phyloP scores from a whole-genome alignment of 2,329 filamentous ascomycete genomes.

The Epichloe scottii region DNA sequence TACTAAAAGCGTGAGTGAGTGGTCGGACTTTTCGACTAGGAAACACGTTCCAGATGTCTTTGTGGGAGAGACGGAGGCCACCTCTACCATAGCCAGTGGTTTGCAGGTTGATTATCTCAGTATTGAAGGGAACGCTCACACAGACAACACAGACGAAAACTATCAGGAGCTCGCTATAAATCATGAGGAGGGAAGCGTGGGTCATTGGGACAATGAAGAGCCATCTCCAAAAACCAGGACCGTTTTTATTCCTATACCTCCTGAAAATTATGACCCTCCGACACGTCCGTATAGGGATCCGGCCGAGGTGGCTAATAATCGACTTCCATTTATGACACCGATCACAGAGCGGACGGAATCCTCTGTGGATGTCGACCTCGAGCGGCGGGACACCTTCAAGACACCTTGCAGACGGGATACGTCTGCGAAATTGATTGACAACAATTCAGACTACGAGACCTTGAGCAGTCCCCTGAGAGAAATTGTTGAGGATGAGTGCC shows the following conservation, averaged over 20 bases:
- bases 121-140: not conserved
- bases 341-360: constrained; percentile 93
- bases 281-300: constrained; percentile 72
- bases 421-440: constrained; percentile 13
- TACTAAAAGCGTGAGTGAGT: constrained; percentile 59
- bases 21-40: constrained; percentile 74
- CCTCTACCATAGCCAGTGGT: constrained; percentile 17
- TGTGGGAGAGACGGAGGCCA: constrained; percentile 17
- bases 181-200: constrained; percentile 21
- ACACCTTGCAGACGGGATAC: constrained; percentile 56
- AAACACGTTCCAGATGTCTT: constrained; percentile 50
- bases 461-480: constrained; percentile 64
- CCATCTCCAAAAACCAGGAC: constrained; percentile 44
- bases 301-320: constrained; percentile 70
- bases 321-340: constrained; percentile 95
- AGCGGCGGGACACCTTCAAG: constrained; percentile 53
- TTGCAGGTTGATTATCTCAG: not conserved
- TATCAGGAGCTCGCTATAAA: constrained; percentile 22
- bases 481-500: constrained; percentile 39
- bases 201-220: constrained; percentile 27
- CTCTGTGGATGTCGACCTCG: constrained; percentile 58
- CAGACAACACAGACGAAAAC: not conserved
- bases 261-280: constrained; percentile 75
- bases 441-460: constrained; percentile 27
- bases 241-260: constrained; percentile 66